phyloP scores from a whole-genome alignment of 1,284 basidiomycete species.

The Trametes sp. region DNA sequence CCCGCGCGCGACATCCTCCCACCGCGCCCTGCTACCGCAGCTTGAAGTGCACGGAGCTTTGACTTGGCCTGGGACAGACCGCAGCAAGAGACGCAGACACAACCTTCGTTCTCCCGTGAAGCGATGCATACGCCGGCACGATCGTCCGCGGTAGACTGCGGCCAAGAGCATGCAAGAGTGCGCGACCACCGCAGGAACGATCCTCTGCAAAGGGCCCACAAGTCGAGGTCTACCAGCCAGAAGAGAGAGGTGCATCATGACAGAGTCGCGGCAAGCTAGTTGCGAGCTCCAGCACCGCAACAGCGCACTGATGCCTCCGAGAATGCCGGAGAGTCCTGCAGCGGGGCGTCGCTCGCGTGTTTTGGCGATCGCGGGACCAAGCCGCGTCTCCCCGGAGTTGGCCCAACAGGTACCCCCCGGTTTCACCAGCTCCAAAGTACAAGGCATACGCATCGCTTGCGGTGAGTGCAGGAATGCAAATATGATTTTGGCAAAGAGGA shows the following conservation, averaged over 20 bases:
- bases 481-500: neutral
- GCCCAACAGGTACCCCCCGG: neutral
- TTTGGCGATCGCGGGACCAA: neutral
- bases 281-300: neutral
- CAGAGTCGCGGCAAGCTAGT: neutral
- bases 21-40: too few species aligned
- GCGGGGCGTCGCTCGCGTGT: neutral
- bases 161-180: conserved; percentile 6
- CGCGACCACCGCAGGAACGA: neutral
- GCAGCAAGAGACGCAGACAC: neutral
- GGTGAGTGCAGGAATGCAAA: neutral
- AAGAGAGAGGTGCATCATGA: neutral
- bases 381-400: neutral
- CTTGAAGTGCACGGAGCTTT: too few species aligned
- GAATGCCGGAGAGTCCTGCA: conserved; percentile 3
- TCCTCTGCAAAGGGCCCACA: neutral
- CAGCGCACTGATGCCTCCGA: conserved; percentile 11
- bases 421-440: neutral
- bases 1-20: too few species aligned
- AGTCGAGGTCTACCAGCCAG: neutral
- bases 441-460: neutral
- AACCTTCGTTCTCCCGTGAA: neutral
- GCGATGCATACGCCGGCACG: neutral
- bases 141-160: neutral
- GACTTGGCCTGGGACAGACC: neutral